phyloP scores from a whole-genome alignment of 2,329 filamentous ascomycete genomes.

The Nemania sp. region DNA sequence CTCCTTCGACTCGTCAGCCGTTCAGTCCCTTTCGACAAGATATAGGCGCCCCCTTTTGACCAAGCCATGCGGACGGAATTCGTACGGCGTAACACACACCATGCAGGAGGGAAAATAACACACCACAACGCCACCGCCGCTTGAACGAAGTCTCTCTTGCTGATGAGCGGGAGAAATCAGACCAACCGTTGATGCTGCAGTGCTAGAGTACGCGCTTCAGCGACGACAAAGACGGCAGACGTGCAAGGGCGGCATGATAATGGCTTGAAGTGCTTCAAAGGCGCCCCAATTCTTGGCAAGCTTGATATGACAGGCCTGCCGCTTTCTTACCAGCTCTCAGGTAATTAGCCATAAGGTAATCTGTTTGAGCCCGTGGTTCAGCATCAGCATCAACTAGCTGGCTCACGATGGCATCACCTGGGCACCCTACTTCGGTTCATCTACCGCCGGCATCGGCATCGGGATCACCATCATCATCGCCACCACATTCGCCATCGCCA shows the following conservation, averaged over 20 bases:
- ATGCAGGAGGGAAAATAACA: background rate
- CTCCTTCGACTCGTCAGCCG: conserved; percentile 3
- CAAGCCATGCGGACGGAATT: too few relatives aligned
- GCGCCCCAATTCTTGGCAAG: conserved; percentile 12
- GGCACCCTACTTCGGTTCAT: background rate
- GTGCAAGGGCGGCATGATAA: background rate
- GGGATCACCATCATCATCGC: background rate
- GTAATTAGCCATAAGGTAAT: too few relatives aligned
- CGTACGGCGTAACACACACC: background rate
- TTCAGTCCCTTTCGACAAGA: background rate
- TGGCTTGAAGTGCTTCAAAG: conserved; percentile 15
- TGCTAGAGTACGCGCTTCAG: background rate
- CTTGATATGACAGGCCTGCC: conserved; percentile 5
- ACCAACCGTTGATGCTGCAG: background rate
- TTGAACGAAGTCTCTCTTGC: background rate
- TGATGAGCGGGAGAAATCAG: background rate
- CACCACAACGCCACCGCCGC: background rate
- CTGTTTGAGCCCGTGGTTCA: too few relatives aligned
- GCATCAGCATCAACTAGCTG: background rate
- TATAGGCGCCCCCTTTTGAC: background rate
- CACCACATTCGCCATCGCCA: conserved; percentile 1
- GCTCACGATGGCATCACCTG: conserved; percentile 23
- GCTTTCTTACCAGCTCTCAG: background rate
- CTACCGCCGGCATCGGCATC: background rate
- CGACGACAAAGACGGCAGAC: background rate